Evolutionary conservation across 768 basidiomycete species (phyloP).

Genomic region (Trametes cingulata): DNA sequence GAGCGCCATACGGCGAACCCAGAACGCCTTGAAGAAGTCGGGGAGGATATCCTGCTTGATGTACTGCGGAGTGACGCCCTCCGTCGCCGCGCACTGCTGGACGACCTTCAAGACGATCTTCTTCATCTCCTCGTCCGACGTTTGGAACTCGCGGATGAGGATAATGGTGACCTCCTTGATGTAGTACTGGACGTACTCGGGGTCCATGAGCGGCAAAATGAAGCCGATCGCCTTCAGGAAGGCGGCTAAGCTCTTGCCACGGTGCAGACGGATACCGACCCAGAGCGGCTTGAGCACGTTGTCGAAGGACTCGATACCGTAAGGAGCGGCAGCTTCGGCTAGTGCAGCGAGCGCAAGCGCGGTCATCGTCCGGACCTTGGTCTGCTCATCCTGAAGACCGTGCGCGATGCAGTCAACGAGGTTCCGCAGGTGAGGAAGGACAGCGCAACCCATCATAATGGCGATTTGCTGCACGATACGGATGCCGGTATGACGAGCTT

Average conservation of each 20-base stretch:
- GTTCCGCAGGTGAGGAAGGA: constrained; percentile 94
- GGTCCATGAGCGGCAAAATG: constrained; percentile 99
- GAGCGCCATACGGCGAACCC: constrained; percentile 97
- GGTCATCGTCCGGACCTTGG: constrained; percentile 96
- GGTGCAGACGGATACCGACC: constrained; percentile 92
- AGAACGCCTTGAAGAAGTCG: constrained; percentile 99
- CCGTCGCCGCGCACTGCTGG: constrained; percentile 97
- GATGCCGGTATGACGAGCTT: constrained; percentile 98
- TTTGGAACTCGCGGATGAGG: constrained; percentile 97
- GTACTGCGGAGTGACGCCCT: constrained; percentile 94
- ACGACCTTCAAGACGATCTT: constrained; percentile 99
- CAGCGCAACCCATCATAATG: constrained; percentile 99
- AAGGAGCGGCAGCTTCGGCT: constrained; percentile 96
- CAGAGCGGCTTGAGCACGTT: constrained; percentile 93
- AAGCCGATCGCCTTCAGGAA: constrained; percentile 98
- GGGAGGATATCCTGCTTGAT: constrained; percentile 98
- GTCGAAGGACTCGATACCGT: constrained; percentile 99
- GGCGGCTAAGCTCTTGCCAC: constrained; percentile 92
- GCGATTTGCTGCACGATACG: constrained; percentile 99
- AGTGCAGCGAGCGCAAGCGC: constrained; percentile 89
- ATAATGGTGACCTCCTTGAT: constrained; percentile 97
- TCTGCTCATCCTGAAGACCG: constrained; percentile 91
- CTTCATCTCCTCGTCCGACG: constrained; percentile 99
- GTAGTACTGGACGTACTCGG: constrained; percentile 98
- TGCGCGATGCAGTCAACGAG: constrained; percentile 95